phyloP scores from a whole-genome alignment of 371 early-diverging fungal species.

The Quaeritorhiza haematococci region DNA sequence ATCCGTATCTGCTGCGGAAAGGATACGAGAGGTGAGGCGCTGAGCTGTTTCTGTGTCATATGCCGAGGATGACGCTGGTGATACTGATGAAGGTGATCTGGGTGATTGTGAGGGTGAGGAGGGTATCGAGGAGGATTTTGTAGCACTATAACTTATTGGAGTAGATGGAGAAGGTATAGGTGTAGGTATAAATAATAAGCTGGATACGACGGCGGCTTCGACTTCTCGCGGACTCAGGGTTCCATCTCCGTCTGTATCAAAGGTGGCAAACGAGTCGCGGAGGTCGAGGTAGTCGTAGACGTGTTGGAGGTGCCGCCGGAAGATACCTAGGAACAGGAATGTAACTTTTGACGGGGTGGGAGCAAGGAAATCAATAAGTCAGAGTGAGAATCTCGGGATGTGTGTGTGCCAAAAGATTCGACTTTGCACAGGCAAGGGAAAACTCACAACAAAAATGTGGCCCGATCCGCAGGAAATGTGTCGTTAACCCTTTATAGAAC shows the following conservation, averaged over 20 bases:
- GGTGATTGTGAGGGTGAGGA: not conserved
- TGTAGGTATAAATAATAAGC: not conserved
- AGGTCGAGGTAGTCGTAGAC: constrained; percentile 37
- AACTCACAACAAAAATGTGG: constrained; percentile 61
- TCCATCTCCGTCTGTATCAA: constrained; percentile 41
- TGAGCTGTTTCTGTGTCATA: constrained; percentile 1
- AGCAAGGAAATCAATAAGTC: not conserved
- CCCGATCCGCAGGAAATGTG: constrained; percentile 68
- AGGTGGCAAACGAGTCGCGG: constrained; percentile 34
- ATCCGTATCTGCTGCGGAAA: constrained; percentile 24
- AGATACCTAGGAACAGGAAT: constrained; percentile 57
- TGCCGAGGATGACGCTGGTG: constrained; percentile 1
- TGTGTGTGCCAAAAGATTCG: not conserved
- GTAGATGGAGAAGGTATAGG: not conserved
- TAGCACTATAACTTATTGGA: not conserved
- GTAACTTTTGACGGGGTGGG: constrained; percentile 31
- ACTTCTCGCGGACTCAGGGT: constrained; percentile 26
- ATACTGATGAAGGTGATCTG: not conserved
- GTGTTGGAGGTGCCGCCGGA: constrained; percentile 30
- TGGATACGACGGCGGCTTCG: constrained; percentile 2
- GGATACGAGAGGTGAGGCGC: constrained; percentile 21
- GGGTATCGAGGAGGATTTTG: not conserved
- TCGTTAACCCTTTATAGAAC: constrained; percentile 63
- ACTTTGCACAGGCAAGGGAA: not conserved
- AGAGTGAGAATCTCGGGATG: not conserved